Percentiles rank a stretch among this genome's conserved stretches.
phyloP scores from a whole-genome alignment of 2,329 filamentous ascomycete genomes.

The Botryotinia globosa region DNA sequence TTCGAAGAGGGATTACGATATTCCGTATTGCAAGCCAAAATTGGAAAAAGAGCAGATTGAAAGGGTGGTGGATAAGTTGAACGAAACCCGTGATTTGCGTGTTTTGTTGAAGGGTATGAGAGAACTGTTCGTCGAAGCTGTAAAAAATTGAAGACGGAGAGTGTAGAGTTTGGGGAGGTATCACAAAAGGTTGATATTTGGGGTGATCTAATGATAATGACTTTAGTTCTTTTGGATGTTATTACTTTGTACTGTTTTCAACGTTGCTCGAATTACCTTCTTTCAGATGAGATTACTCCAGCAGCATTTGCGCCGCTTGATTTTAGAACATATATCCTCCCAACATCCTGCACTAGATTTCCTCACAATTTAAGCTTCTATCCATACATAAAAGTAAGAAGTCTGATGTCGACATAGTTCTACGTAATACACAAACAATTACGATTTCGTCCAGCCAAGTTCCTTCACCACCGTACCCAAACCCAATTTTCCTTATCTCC shows the following conservation, averaged over 20 bases:
- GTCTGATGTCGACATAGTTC: not conserved
- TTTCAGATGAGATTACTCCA: not conserved
- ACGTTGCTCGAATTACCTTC: not conserved
- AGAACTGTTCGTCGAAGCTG: slow-evolving; percentile 68
- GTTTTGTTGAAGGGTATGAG: slow-evolving; percentile 78
- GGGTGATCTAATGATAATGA: not conserved
- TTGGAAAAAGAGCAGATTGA: slow-evolving; percentile 77
- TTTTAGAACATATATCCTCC: not conserved
- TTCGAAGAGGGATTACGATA: slow-evolving; percentile 77
- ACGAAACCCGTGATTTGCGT: slow-evolving; percentile 73
- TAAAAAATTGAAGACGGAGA: slow-evolving; percentile 41
- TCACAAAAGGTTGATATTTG: not conserved
- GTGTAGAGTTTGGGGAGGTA: not conserved
- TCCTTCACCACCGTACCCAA: not conserved
- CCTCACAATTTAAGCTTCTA: not conserved
- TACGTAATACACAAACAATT: not conserved
- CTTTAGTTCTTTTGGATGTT: not conserved
- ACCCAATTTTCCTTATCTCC: not conserved
- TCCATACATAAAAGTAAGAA: not conserved
- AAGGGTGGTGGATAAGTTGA: slow-evolving; percentile 71
- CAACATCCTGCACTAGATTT: not conserved
- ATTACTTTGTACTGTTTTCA: not conserved
- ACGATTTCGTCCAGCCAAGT: no score
- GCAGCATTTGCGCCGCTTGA: not conserved
- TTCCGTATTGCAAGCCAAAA: slow-evolving; percentile 77